Conservation (phyloP, 495 filamentous ascomycete species). For the Neurospora pannonica region DNA sequence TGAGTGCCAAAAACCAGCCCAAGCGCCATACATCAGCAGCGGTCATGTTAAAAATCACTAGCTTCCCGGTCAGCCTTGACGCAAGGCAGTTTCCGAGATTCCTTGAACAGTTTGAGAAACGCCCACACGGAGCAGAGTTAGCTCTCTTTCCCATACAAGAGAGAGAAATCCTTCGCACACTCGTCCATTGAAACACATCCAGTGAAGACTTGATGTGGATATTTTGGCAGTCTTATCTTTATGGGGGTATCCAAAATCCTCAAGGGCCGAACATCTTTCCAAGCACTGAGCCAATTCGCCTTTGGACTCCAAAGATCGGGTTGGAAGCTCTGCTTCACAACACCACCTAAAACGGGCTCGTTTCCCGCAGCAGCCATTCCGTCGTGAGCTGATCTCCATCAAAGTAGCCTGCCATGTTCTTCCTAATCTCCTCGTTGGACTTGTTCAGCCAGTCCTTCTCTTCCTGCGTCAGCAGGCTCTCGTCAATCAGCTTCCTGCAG, state of each 20-base stretch:
- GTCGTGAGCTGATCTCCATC: conserved; percentile 56
- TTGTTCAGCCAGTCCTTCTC: conserved; percentile 85
- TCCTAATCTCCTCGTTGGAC: conserved; percentile 72
- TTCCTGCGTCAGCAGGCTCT: conserved; percentile 54
- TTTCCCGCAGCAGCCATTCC: conserved; percentile 84
- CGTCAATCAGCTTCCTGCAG: conserved; percentile 82
- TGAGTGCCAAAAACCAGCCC: too few species aligned
- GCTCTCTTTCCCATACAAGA: too few species aligned
- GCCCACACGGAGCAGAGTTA: too few species aligned
- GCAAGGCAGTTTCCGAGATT: neutral
- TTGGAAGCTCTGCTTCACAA: neutral
- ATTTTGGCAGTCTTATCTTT: neutral
- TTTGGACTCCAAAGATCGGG: neutral
- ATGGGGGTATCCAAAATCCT: neutral
- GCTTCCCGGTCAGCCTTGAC: neutral
- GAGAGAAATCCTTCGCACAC: neutral
- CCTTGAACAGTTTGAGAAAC: too few species aligned
- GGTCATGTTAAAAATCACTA: neutral
- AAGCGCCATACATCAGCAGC: too few species aligned
- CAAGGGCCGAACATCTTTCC: neutral
- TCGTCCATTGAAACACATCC: neutral
- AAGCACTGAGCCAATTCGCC: neutral
- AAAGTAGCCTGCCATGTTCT: conserved; percentile 78
- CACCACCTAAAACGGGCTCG: conserved; percentile 37
- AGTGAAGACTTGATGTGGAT: neutral